Percentiles rank a stretch among this genome's conserved stretches.
phyloP scores from a whole-genome alignment of 805 yeast species.

The Teunomyces aglyptinius region DNA sequence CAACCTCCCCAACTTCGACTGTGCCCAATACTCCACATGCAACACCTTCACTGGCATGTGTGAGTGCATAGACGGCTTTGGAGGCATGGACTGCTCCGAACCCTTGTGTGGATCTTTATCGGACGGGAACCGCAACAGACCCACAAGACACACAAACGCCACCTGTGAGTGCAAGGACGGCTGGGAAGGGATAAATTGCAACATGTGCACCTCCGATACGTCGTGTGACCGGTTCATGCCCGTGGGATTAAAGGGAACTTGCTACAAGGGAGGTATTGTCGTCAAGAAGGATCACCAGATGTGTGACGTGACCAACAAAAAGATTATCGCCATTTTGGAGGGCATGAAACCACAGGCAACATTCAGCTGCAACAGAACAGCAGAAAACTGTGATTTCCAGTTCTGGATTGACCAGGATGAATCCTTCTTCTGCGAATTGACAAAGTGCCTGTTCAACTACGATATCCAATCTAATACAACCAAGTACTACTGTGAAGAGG shows the following conservation, averaged over 20 bases:
- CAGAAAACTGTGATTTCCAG: conserved; percentile 77
- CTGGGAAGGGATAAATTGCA: conserved; percentile 95
- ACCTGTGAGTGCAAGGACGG: conserved; percentile 77
- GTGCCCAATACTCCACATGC: conserved; percentile 89
- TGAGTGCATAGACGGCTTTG: conserved; percentile 89
- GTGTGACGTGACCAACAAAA: conserved; percentile 91
- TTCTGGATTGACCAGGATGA: conserved; percentile 93
- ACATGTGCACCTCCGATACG: conserved; percentile 68
- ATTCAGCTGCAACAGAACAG: conserved; percentile 75
- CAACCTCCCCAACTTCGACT: conserved; percentile 83
- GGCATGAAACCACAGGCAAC: conserved; percentile 91
- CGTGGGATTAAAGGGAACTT: conserved; percentile 78
- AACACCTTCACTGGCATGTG: conserved; percentile 87
- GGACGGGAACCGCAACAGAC: conserved; percentile 61
- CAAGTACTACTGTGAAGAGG: conserved; percentile 71
- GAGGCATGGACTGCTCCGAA: conserved; percentile 86
- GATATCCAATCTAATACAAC: conserved; percentile 65
- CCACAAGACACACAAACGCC: conserved; percentile 52
- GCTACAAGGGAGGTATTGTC: conserved; percentile 81
- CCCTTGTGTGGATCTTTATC: conserved; percentile 84
- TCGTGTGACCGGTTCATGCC: conserved; percentile 90
- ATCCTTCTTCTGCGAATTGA: conserved; percentile 84
- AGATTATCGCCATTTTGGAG: conserved; percentile 73
- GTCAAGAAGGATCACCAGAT: conserved; percentile 81
- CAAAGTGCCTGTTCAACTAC: conserved; percentile 66